Percentiles rank a stretch among this genome's conserved stretches.
Conservation (phyloP, 495 filamentous ascomycete genomes). For the Talaromyces borbonicus region DNA sequence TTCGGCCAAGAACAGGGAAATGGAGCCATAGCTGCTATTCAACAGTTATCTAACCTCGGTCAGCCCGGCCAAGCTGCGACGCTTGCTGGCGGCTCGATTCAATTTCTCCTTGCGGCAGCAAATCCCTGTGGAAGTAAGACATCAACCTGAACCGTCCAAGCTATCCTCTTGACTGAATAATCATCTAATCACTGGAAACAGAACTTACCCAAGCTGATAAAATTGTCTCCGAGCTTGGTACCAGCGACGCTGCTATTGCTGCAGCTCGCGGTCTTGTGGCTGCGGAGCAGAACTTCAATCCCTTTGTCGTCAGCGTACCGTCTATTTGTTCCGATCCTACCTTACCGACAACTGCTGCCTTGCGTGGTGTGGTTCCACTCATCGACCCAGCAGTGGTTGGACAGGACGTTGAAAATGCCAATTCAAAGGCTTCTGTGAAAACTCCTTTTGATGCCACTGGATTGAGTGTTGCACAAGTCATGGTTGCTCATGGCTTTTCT, state of each 20-base stretch:
- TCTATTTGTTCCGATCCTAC: slow-evolving; percentile 1
- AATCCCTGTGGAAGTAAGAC: not conserved
- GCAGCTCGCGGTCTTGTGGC: not conserved
- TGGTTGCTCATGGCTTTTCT: slow-evolving; percentile 2
- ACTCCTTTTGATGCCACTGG: not conserved
- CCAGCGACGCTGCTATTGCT: not conserved
- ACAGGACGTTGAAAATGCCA: not conserved
- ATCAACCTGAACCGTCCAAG: too few relatives aligned
- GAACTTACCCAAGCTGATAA: not conserved
- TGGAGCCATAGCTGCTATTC: not conserved
- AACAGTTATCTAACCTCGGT: not conserved
- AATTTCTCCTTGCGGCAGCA: slow-evolving; percentile 1
- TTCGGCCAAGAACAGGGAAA: slow-evolving; percentile 1
- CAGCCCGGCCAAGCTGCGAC: not conserved
- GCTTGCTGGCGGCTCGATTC: not conserved
- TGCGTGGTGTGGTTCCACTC: not conserved
- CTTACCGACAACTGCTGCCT: not conserved
- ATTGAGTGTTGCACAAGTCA: not conserved
- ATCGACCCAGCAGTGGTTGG: not conserved
- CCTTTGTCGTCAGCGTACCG: not conserved
- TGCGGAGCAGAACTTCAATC: slow-evolving; percentile 1
- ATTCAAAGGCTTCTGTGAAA: not conserved
- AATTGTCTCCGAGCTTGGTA: not conserved
- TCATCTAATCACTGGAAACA: not conserved
- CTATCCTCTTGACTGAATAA: not conserved